Evolutionary conservation across 257 asterid genomes (phyloP).

Genomic region (Nicotiana obtusifolia): DNA sequence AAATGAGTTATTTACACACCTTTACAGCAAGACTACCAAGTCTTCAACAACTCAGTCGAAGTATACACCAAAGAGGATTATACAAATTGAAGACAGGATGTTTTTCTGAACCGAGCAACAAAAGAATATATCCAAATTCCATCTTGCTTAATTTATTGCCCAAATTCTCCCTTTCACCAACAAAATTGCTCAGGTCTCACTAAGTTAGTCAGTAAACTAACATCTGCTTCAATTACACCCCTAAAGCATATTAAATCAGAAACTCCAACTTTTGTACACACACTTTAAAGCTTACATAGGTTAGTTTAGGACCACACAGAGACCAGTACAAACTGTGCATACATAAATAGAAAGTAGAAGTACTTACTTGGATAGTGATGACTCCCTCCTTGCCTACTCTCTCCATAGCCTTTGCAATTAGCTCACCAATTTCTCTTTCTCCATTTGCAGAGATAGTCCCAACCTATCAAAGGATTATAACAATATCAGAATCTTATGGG

Average conservation of each 20-base stretch:
- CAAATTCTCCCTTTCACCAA: background rate
- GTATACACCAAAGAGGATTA: background rate
- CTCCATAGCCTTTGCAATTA: conserved; percentile 97
- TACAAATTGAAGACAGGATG: background rate
- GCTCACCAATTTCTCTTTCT: conserved; percentile 88
- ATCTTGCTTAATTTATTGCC: background rate
- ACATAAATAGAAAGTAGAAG: background rate
- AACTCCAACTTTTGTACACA: background rate
- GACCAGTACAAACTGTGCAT: background rate
- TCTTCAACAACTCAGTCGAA: background rate
- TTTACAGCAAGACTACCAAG: background rate
- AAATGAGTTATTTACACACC: background rate
- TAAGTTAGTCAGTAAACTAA: background rate
- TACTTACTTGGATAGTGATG: conserved; percentile 84
- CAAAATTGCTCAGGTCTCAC: background rate
- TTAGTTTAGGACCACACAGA: background rate
- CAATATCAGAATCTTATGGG: background rate
- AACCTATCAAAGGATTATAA: conserved; percentile 41
- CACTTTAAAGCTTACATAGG: background rate
- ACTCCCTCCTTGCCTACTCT: conserved; percentile 98
- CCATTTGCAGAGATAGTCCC: conserved; percentile 94
- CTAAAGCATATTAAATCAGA: background rate
- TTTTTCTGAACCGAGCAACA: background rate
- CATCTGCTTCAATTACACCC: background rate
- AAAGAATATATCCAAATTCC: background rate